These are phyloP conservation scores for Clonostachys chloroleuca DNA, from an alignment of 2,329 filamentous ascomycete genomes.

Conservation along the genomic window DNA sequence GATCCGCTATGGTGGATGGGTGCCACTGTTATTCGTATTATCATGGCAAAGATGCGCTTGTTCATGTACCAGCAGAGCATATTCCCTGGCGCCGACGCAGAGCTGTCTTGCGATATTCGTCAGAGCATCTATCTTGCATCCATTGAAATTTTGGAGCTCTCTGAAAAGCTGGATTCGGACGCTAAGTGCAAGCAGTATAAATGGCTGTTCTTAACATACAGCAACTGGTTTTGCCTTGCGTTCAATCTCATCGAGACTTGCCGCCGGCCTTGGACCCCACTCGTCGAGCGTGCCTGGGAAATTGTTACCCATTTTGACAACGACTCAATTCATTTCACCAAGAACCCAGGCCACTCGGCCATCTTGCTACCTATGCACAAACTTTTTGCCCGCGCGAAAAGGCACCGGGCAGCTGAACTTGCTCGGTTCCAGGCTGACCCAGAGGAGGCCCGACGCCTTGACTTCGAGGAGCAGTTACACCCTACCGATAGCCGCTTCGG, in stretches of 20 bases:
- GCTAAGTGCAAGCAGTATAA: conserved; percentile 35
- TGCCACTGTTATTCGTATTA: conserved; percentile 63
- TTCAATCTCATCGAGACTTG: conserved; percentile 41
- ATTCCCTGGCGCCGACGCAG: conserved; percentile 49
- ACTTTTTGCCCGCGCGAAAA: conserved; percentile 46
- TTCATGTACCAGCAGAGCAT: conserved; percentile 73
- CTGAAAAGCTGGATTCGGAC: conserved; percentile 60
- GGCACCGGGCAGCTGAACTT: conserved; percentile 47
- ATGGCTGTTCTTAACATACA: conserved; percentile 47
- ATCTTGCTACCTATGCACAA: conserved; percentile 51
- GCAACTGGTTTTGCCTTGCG: conserved; percentile 46
- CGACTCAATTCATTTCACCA: conserved; percentile 35
- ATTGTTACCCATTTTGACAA: conserved; percentile 32
- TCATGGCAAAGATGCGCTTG: conserved; percentile 75
- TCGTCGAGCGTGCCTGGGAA: conserved; percentile 45
- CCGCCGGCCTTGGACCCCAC: conserved; percentile 41
- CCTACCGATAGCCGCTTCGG: conserved; percentile 40
- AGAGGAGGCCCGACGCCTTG: conserved; percentile 42
- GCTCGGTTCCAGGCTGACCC: conserved; percentile 40
- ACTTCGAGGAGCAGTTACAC: conserved; percentile 40
- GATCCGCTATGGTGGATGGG: conserved; percentile 62
- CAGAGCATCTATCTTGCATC: conserved; percentile 68
- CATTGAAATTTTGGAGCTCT: conserved; percentile 70
- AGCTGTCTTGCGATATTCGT: conserved; percentile 56
- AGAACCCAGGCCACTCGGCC: conserved; percentile 37